Percentiles rank a stretch among this genome's conserved stretches.
These are phyloP conservation scores for Penicillium ochrochloron DNA, from an alignment of 495 filamentous ascomycete species.

Conservation along the genomic window DNA sequence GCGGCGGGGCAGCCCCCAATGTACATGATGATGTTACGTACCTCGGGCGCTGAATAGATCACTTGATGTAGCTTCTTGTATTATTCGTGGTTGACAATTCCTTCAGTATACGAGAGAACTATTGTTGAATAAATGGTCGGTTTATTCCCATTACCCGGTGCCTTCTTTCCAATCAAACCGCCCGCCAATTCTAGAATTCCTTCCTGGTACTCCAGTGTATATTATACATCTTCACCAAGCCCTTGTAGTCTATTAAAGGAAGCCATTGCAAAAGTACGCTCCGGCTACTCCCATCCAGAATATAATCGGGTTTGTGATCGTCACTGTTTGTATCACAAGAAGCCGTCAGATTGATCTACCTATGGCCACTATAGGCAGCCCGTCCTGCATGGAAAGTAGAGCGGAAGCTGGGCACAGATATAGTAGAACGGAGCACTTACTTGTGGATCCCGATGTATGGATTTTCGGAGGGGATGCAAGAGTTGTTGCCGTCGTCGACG, in stretches of 20 bases:
- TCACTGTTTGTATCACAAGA: background rate
- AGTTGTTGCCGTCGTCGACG: background rate
- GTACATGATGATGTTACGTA: background rate
- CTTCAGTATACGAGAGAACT: too few relatives aligned
- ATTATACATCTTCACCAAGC: background rate
- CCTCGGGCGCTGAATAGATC: too few relatives aligned
- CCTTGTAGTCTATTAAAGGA: background rate
- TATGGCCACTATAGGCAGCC: background rate
- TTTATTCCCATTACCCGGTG: too few relatives aligned
- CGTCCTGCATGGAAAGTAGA: background rate
- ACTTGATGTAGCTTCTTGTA: too few relatives aligned
- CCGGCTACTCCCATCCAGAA: background rate
- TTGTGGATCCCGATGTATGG: background rate
- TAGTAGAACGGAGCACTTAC: background rate
- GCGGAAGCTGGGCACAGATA: background rate
- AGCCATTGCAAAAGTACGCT: background rate
- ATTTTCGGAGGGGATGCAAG: background rate
- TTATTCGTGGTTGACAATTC: too few relatives aligned
- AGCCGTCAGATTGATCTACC: background rate
- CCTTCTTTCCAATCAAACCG: background rate
- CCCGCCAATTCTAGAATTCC: background rate
- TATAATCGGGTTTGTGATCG: background rate
- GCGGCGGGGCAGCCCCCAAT: constrained; percentile 2
- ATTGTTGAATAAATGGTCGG: too few relatives aligned
- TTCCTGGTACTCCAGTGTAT: background rate